phyloP scores from a whole-genome alignment of 2,329 filamentous ascomycete species.

The Chaetothyriales sp. region DNA sequence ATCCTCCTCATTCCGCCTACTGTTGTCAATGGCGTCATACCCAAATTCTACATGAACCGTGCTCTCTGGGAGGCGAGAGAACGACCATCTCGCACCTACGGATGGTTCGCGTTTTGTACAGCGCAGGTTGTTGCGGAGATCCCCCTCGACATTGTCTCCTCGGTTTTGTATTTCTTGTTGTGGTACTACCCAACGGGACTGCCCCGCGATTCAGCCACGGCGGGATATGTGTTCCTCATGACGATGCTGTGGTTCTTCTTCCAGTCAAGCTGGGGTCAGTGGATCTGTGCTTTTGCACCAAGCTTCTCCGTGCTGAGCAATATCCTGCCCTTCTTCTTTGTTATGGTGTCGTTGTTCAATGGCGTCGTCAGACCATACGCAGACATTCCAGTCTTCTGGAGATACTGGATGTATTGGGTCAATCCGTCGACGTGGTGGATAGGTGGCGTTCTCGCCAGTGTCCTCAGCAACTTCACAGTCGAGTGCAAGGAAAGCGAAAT shows the following conservation, averaged over 20 bases:
- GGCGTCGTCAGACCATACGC: conserved; percentile 59
- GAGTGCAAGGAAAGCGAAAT: conserved; percentile 44
- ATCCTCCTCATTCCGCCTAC: conserved; percentile 55
- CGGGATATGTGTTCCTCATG: conserved; percentile 70
- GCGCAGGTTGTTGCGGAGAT: conserved; percentile 62
- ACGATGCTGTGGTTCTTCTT: conserved; percentile 65
- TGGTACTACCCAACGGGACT: conserved; percentile 69
- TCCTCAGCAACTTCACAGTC: conserved; percentile 40
- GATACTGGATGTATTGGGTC: conserved; percentile 41
- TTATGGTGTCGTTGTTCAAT: conserved; percentile 64
- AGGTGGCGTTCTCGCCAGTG: conserved; percentile 52
- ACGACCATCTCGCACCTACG: conserved; percentile 60
- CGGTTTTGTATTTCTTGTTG: conserved; percentile 55
- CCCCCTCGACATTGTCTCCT: conserved; percentile 51
- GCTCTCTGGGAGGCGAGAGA: conserved; percentile 61
- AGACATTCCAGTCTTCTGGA: conserved; percentile 35
- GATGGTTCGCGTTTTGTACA: conserved; percentile 62
- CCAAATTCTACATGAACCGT: conserved; percentile 65
- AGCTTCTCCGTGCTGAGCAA: conserved; percentile 68
- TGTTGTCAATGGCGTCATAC: conserved; percentile 58
- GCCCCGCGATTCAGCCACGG: conserved; percentile 48
- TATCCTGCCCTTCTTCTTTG: conserved; percentile 63
- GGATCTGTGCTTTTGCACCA: conserved; percentile 71
- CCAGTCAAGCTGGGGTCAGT: conserved; percentile 63
- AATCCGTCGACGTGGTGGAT: conserved; percentile 62